Percentiles rank a stretch among this genome's conserved stretches.
Conservation (phyloP, 768 basidiomycete genomes). For the Kwoniella shandongensis region DNA sequence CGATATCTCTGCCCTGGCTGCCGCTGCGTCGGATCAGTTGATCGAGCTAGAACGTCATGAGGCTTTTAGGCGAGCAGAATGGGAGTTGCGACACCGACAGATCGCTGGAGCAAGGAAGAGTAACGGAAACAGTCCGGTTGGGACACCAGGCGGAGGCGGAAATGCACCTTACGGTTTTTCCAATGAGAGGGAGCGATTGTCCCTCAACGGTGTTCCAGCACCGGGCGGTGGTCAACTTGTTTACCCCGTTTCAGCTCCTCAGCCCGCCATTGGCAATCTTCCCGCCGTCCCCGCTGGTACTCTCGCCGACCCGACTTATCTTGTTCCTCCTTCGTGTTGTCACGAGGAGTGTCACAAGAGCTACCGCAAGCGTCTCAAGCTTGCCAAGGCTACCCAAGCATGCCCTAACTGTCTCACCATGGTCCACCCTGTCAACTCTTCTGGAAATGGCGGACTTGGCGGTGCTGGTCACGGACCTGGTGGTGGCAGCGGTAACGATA, state of each 20-base stretch:
- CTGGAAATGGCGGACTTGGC: conserved; percentile 14
- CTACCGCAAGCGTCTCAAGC: conserved; percentile 55
- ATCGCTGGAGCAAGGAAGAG: conserved; percentile 50
- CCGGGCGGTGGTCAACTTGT: conserved; percentile 43
- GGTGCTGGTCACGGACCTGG: conserved; percentile 25
- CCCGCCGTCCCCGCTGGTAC: conserved; percentile 53
- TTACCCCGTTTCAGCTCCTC: conserved; percentile 52
- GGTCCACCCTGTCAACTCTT: conserved; percentile 18
- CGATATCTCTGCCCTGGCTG: conserved; percentile 57
- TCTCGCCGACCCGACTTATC: conserved; percentile 54
- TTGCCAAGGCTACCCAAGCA: conserved; percentile 53
- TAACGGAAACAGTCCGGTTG: conserved; percentile 42
- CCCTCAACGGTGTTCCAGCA: conserved; percentile 32
- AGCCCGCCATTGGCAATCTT: conserved; percentile 48
- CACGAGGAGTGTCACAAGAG: conserved; percentile 58
- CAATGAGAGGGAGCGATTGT: conserved; percentile 44
- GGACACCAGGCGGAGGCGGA: conserved; percentile 35
- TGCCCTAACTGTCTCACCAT: conserved; percentile 51
- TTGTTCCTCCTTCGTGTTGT: conserved; percentile 55
- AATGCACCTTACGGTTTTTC: conserved; percentile 38
- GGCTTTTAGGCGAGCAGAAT: conserved; percentile 79
- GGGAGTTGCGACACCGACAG: conserved; percentile 73
- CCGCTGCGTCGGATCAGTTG: conserved; percentile 79
- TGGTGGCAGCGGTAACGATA: conserved; percentile 37
- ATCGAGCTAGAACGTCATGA: conserved; percentile 85